phyloP scores from a whole-genome alignment of 345 rosid species.

The Euphorbia lathyris region DNA sequence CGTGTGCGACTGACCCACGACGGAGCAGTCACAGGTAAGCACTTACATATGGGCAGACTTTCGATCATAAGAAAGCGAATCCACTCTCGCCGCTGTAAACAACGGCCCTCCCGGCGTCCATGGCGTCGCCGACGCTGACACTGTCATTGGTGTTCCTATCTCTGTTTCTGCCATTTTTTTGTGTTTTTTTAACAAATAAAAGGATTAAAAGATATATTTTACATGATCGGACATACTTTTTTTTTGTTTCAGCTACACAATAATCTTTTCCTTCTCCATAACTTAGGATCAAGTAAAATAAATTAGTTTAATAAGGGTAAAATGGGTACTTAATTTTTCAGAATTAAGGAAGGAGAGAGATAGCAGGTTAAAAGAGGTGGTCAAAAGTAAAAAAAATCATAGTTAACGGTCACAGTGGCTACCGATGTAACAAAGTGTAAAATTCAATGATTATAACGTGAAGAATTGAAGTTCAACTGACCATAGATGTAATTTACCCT shows the following conservation, averaged over 20 bases:
- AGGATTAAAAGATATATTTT: constrained; percentile 20
- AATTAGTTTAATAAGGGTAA: no score
- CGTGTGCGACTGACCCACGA: constrained; percentile 55
- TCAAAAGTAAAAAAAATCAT: no score
- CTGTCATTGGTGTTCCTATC: constrained; percentile 40
- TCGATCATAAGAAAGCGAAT: constrained; percentile 87
- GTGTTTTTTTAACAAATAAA: not conserved
- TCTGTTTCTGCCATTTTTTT: constrained; percentile 38
- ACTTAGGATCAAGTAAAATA: not conserved
- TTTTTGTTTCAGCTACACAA: constrained; percentile 47
- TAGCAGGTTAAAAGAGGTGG: no score
- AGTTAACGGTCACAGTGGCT: no score
- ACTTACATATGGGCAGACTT: constrained; percentile 86
- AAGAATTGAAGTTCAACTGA: no score
- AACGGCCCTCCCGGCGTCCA: constrained; percentile 94
- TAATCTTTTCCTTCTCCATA: constrained; percentile 43
- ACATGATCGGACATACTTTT: constrained; percentile 66
- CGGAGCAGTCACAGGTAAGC: constrained; percentile 77
- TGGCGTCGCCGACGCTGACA: constrained; percentile 83
- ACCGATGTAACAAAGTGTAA: no score
- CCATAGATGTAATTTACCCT: no score
- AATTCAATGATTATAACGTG: no score
- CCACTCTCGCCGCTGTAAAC: constrained; percentile 66
- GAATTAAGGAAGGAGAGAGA: no score
- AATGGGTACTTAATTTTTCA: no score